Evolutionary conservation across 108 stramenopile genomes (phyloP).

Genomic region (Fragilariopsis cylindrus): DNA sequence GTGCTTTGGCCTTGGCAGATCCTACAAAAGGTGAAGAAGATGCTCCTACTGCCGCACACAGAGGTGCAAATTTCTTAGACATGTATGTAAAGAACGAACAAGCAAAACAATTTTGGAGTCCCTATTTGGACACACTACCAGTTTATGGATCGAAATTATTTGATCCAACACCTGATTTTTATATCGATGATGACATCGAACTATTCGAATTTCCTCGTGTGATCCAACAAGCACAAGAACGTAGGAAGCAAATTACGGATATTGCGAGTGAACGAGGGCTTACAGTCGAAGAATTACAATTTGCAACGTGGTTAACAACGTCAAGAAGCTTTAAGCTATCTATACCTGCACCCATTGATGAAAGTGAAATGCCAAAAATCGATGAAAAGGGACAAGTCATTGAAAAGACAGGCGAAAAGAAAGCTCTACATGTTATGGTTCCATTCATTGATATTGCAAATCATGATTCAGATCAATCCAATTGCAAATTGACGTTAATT

Average conservation of each 20-base stretch:
- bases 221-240: conserved; percentile 40
- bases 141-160: conserved; percentile 12
- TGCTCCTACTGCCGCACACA: conserved; percentile 42
- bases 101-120: conserved; percentile 37
- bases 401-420: conserved; percentile 33
- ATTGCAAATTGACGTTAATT: conserved; percentile 60
- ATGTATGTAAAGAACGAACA: conserved; percentile 41
- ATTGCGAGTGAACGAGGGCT: conserved; percentile 41
- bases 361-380: conserved; percentile 9
- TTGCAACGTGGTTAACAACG: conserved; percentile 62
- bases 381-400: conserved; percentile 54
- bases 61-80: conserved; percentile 45
- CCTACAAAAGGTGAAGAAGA: conserved; percentile 42
- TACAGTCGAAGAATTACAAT: conserved; percentile 56
- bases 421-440: conserved; percentile 52
- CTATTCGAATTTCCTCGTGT: conserved; percentile 63
- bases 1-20: conserved; percentile 63
- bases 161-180: conserved; percentile 70
- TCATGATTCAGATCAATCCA: conserved; percentile 56
- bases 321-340: conserved; percentile 52
- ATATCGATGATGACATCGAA: conserved; percentile 50
- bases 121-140: conserved; percentile 45
- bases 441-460: conserved; percentile 74
- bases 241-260: conserved; percentile 37
- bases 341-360: conserved; percentile 23